Evolutionary conservation across 306 rosid species (phyloP), one percentile per base, ranked within the genome.

Genomic region (Macrotyloma uniflorum): DNA sequence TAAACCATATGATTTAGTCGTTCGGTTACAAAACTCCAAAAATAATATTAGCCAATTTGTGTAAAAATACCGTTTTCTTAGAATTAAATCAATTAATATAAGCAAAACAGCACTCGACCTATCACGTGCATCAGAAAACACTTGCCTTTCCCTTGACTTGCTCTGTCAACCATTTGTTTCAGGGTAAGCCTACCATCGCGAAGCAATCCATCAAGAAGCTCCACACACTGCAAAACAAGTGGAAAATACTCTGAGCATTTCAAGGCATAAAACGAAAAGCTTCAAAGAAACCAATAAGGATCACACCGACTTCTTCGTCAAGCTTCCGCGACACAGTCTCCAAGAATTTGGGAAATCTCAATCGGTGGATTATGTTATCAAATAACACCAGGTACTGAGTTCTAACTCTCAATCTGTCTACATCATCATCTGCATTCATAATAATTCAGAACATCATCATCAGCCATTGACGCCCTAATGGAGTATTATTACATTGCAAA

Each of bases 111-210:
- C 64, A 38, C 15, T 63, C 54, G 5, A 65, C 8, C 50, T 10
- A 53, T 80, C 22, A 78, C 33, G 22, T 49, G 62, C 72, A 61
- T 40, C 20, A 18, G 38, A 74, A 70, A 50, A 75, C 38, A 80
- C 86, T 77, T 64, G 76, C 99, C 97, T 85, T 84, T 85, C 71
- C 80, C 77, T 83, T 83, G 86, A 61, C 74, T 81, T 61, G 90
- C 93, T 82, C 95, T 85, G 35, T 90, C 97, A 77, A 82, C 81
- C 74, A 92, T 83, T 73, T 92, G 98, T 77, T 86, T 83, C 63
- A 82, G 73, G 12, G 88, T 88, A 73, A 92, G 98, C 77, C 98
- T 89, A 12, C 98, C 98, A 65, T 95, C 86, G 46, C 90, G 92
- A 76, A 95, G 92, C 85, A 95, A 83, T 75, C 97, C 98, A 32